These are phyloP conservation scores for Solanum rostratum DNA, from an alignment of 257 asterid genomes.

Conservation along the genomic window DNA sequence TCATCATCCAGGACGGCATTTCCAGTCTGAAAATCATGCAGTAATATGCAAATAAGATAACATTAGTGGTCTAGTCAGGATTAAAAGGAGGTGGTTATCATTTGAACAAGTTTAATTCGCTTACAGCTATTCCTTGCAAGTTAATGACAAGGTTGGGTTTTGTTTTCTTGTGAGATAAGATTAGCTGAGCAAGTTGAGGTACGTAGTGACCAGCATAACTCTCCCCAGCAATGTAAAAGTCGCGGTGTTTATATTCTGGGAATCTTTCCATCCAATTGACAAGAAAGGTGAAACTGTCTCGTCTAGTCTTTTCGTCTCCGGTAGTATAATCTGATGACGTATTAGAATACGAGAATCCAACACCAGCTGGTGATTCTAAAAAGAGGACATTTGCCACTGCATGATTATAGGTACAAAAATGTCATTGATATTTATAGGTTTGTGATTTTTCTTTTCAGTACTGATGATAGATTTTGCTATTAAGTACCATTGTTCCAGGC, in stretches of 20 bases:
- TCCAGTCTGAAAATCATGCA: conserved; percentile 38
- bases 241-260: conserved; percentile 6
- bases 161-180: neutral
- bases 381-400: conserved; percentile 10
- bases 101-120: neutral
- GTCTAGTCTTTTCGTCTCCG: conserved; percentile 1
- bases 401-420: neutral
- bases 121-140: conserved; percentile 11
- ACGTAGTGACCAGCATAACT: conserved; percentile 11
- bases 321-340: conserved; percentile 2
- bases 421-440: neutral
- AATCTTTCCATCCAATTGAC: conserved; percentile 12
- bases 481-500: conserved; percentile 12
- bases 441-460: neutral
- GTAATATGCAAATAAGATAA: neutral
- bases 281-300: neutral
- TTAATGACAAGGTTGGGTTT: neutral
- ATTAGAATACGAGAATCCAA: conserved; percentile 16
- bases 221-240: conserved; percentile 12
- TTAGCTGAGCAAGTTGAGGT: conserved; percentile 8
- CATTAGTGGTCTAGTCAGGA: neutral
- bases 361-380: conserved; percentile 16
- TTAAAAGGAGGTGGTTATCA: neutral
- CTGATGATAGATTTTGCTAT: neutral
- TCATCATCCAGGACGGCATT: conserved; percentile 35